Base-by-base conservation (phyloP, 2,329 filamentous ascomycete species). In the Ophiocordyceps robertsii region DNA sequence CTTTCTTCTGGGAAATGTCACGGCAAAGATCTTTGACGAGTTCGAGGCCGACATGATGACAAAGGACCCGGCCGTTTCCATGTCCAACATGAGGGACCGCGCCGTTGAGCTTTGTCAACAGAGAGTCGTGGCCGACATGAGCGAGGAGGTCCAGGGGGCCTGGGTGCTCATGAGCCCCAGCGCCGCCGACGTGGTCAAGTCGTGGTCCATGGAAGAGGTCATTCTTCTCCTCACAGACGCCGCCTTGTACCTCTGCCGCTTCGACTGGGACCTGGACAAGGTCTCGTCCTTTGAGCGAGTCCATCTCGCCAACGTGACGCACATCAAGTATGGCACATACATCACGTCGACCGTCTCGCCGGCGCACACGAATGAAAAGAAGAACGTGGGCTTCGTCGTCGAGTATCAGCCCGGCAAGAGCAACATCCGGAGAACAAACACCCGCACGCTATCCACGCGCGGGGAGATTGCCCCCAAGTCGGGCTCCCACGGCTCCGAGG, bases 241-340 rank as follows among this genome's bases (percentile, higher is more conserved):
- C 0, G 90, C 88, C 0, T 60, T 96, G 3, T 96, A 96, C 57
- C 79, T 86, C 47, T 95, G 89, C 59, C 79, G 85, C 13, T 89
- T 96, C 52, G 88, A 96, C 61, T 96, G 90, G 88, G 84, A 84
- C 48, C 81, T 88, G 8, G 92, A 96, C 64, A 96, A 96, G 58
- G 85, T 98, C 2, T 82, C 83, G 12, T 88, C 84, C 0, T 96
- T 95, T 59, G 89, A 96, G 63, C 74, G 89, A 8, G 79, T 95
- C 13, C 80, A 84, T 44, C 70, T 96, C 8, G 71, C 75, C 17
- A 84, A 86, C 44, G 68, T 98, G 31, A 72, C 74, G 2, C 71
- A 73, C 21, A 77, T 98, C 51, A 80, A 80, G 55, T 76, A 81
- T 46, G 92, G 92, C 17, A 82, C 86, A 0, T 98, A 96, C 55